Percentiles rank a stretch among this genome's conserved stretches.
Evolutionary conservation across 2,329 filamentous ascomycete genomes (phyloP).

Genomic region (Diplodia mutila): DNA sequence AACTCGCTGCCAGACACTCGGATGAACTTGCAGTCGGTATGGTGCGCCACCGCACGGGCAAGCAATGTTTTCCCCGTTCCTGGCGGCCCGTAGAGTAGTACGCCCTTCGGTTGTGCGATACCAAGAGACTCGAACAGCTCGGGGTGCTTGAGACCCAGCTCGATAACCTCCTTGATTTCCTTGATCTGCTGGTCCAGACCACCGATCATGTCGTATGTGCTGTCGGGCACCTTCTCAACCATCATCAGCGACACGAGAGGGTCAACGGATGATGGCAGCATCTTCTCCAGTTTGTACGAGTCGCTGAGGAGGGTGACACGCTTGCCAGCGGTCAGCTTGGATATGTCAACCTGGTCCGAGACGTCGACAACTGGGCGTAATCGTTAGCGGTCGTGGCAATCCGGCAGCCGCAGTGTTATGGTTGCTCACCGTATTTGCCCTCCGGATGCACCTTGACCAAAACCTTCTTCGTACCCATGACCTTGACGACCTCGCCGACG

Average conservation of each 20-base stretch:
- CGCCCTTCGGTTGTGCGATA: conserved; percentile 97
- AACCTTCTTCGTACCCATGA: conserved; percentile 99
- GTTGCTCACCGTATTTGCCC: conserved; percentile 90
- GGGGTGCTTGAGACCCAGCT: conserved; percentile 96
- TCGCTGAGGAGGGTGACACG: conserved; percentile 95
- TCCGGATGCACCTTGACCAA: conserved; percentile 98
- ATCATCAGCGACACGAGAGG: conserved; percentile 99
- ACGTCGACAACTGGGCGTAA: conserved; percentile 80
- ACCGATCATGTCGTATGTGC: conserved; percentile 99
- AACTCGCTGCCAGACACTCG: conserved; percentile 93
- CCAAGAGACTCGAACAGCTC: conserved; percentile 99
- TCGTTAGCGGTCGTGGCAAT: conserved; percentile 12
- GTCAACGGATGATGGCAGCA: conserved; percentile 96
- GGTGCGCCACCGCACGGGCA: conserved; percentile 93
- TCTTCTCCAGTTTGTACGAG: conserved; percentile 98
- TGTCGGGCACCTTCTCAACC: conserved; percentile 99
- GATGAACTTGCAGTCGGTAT: conserved; percentile 99
- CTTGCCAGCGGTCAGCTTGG: conserved; percentile 96
- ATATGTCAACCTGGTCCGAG: conserved; percentile 88
- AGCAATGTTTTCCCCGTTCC: conserved; percentile 97
- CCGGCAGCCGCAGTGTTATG: background rate
- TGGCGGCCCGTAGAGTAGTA: conserved; percentile 92
- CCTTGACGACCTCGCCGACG: conserved; percentile 99
- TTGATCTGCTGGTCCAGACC: conserved; percentile 99
- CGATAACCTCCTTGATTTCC: conserved; percentile 99